Evolutionary conservation across 495 filamentous ascomycete genomes (phyloP).

Genomic region (Letharia columbiana): DNA sequence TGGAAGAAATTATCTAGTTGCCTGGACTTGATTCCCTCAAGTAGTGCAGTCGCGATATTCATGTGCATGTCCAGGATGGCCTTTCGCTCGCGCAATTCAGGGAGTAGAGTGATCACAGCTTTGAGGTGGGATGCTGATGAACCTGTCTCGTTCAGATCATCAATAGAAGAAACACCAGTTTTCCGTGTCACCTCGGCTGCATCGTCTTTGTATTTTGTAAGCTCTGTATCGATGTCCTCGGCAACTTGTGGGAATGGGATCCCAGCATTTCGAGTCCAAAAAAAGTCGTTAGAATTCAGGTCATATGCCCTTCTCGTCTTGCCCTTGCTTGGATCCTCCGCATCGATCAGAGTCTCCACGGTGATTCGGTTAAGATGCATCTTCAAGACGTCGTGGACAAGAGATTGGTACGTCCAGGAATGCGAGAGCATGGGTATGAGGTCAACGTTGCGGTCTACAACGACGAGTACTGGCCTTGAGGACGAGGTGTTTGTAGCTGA

Average conservation of each 20-base stretch:
- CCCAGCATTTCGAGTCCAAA: slow-evolving; percentile 92
- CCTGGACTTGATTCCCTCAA: slow-evolving; percentile 86
- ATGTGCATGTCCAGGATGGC: slow-evolving; percentile 95
- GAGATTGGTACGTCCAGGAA: slow-evolving; percentile 96
- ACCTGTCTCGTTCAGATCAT: slow-evolving; percentile 83
- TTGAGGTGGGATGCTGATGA: slow-evolving; percentile 91
- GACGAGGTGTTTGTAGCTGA: slow-evolving; percentile 47
- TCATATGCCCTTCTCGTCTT: slow-evolving; percentile 80
- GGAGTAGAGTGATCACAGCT: slow-evolving; percentile 84
- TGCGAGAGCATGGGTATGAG: slow-evolving; percentile 97
- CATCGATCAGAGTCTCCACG: slow-evolving; percentile 71
- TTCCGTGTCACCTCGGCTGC: slow-evolving; percentile 90
- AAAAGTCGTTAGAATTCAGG: slow-evolving; percentile 84
- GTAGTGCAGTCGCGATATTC: slow-evolving; percentile 83
- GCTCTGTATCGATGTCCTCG: slow-evolving; percentile 87
- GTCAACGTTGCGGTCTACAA: slow-evolving; percentile 92
- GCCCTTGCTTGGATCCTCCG: slow-evolving; percentile 60
- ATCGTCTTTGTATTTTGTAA: slow-evolving; percentile 92
- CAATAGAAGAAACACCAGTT: slow-evolving; percentile 84
- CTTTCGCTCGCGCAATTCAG: slow-evolving; percentile 88
- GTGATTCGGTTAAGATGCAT: slow-evolving; percentile 97
- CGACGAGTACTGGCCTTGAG: slow-evolving; percentile 73
- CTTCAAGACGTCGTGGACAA: slow-evolving; percentile 88
- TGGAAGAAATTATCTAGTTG: slow-evolving; percentile 96
- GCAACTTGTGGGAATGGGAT: slow-evolving; percentile 93